Evolutionary conservation across 1,284 basidiomycete genomes (phyloP).

Genomic region (Blastosporella zonata): DNA sequence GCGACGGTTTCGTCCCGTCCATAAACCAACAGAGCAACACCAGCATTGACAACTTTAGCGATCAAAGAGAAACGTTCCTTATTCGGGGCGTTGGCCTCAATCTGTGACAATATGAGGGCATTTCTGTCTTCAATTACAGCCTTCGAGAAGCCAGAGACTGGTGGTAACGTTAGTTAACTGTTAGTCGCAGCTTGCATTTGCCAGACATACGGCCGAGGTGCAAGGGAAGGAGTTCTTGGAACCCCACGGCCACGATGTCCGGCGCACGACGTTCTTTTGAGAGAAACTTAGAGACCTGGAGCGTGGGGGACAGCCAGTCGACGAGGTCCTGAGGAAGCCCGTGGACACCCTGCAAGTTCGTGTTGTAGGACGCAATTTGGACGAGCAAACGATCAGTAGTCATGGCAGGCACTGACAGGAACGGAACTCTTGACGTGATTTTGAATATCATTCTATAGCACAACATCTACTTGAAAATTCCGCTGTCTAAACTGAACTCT

Average conservation of each 20-base stretch:
- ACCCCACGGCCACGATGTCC: conserved; percentile 86
- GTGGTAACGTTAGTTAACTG: conserved; percentile 5
- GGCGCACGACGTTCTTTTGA: conserved; percentile 57
- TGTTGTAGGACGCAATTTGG: conserved; percentile 85
- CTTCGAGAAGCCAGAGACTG: conserved; percentile 64
- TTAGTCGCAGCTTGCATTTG: conserved; percentile 4
- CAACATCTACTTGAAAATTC: no score
- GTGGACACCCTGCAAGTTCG: conserved; percentile 70
- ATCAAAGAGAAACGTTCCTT: conserved; percentile 71
- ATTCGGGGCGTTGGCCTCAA: conserved; percentile 65
- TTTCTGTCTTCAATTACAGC: conserved; percentile 60
- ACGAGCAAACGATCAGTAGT: conserved; percentile 50
- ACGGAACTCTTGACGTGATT: no score
- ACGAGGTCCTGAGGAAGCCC: conserved; percentile 79
- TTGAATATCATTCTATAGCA: no score
- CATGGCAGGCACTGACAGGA: conserved; percentile 18
- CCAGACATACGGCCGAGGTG: conserved; percentile 68
- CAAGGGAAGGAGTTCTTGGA: conserved; percentile 85
- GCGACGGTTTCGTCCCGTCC: conserved; percentile 69
- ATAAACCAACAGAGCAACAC: conserved; percentile 79
- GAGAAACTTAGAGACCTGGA: conserved; percentile 72
- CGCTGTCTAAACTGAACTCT: no score
- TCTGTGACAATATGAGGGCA: conserved; percentile 63
- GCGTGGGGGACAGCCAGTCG: conserved; percentile 78
- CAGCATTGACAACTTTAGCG: conserved; percentile 74